These are phyloP conservation scores for Epicoccum sorghinum DNA, from an alignment of 2,329 filamentous ascomycete species.

Conservation along the genomic window DNA sequence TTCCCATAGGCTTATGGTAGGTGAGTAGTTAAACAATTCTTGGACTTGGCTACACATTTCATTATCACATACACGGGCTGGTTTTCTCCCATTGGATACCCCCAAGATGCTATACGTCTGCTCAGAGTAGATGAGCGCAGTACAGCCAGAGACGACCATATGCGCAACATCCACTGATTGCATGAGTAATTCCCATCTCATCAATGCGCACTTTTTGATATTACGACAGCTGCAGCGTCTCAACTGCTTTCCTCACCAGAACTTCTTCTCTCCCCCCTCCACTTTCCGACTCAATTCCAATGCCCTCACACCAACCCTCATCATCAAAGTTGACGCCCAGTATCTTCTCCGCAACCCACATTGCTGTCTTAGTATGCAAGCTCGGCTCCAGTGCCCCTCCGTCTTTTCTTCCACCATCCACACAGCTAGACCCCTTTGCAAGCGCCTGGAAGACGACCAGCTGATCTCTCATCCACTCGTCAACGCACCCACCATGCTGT, in stretches of 20 bases:
- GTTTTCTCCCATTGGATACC: no score
- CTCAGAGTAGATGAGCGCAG: no score
- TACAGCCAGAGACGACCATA: no score
- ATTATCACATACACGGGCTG: no score
- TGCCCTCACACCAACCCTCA: slow-evolving; percentile 45
- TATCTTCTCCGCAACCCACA: slow-evolving; percentile 52
- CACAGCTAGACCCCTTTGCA: slow-evolving; percentile 50
- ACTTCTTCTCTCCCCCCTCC: neutral
- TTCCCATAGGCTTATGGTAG: no score
- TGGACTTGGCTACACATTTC: no score
- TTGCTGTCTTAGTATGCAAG: slow-evolving; percentile 54
- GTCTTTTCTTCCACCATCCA: slow-evolving; percentile 39
- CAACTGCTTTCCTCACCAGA: neutral
- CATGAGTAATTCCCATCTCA: no score
- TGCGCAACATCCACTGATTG: no score
- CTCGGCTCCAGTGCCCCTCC: slow-evolving; percentile 40
- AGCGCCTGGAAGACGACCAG: slow-evolving; percentile 65
- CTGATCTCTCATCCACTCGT: slow-evolving; percentile 64
- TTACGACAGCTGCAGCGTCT: neutral
- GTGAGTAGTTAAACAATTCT: no score
- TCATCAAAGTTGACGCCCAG: slow-evolving; percentile 49
- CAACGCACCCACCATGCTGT: slow-evolving; percentile 56
- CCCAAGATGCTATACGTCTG: no score
- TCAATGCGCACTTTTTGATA: neutral
- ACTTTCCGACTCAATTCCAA: slow-evolving; percentile 21